Evolutionary conservation across 1,139 yeast species (phyloP).

Genomic region (Spathaspora sp.): DNA sequence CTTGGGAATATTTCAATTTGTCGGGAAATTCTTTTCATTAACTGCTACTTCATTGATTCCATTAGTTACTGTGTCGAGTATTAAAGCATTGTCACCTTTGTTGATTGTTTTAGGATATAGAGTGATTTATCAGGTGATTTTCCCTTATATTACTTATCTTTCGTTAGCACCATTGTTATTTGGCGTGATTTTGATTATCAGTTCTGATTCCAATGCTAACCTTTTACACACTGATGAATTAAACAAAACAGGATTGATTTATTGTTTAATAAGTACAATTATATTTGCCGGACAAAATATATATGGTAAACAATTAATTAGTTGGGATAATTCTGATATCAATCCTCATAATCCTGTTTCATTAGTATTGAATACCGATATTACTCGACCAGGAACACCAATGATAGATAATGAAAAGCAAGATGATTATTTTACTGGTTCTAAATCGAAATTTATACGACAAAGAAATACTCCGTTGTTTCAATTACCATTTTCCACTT

Average conservation of each 20-base stretch:
- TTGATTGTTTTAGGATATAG: conserved; percentile 38
- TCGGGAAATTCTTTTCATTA: conserved; percentile 38
- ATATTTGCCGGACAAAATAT: conserved; percentile 43
- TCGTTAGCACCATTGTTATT: conserved; percentile 37
- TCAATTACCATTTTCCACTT: conserved; percentile 33
- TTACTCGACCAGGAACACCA: conserved; percentile 19
- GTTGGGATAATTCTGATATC: conserved; percentile 27
- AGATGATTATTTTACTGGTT: conserved; percentile 2
- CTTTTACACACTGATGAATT: conserved; percentile 10
- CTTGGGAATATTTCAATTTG: conserved; percentile 39
- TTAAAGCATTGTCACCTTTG: conserved; percentile 42
- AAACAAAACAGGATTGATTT: conserved; percentile 26
- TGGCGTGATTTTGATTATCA: conserved; percentile 38
- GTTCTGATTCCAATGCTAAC: conserved; percentile 24
- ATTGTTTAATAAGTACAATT: conserved; percentile 31
- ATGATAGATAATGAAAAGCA: neutral
- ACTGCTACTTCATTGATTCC: conserved; percentile 41
- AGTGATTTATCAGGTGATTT: conserved; percentile 29
- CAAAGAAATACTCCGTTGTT: conserved; percentile 25
- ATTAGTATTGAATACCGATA: conserved; percentile 29
- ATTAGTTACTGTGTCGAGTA: conserved; percentile 40
- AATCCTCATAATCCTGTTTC: conserved; percentile 23
- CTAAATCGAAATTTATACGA: conserved; percentile 15
- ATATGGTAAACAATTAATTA: conserved; percentile 41
- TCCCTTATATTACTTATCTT: conserved; percentile 35